Evolutionary conservation across 495 filamentous ascomycete species (phyloP), one percentile per base, ranked within the genome.

Genomic region (Astrothelium subdiscretum): DNA sequence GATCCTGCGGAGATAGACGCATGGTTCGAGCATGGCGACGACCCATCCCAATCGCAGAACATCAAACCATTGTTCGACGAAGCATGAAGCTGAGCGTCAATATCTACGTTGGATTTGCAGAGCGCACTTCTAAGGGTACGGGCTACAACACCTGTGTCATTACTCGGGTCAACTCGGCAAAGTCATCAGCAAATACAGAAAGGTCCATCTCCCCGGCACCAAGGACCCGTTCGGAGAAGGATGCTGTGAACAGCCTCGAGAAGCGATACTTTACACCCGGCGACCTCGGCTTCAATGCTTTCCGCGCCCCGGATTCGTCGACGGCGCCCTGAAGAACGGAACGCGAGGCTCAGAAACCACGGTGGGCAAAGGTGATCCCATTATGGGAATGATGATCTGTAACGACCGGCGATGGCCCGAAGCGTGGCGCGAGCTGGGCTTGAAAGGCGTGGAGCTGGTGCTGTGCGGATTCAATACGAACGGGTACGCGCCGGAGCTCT

Each of bases 341-440:
- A 60, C 54, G 15, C 13, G 26, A n/a, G 58, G 27, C 26, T 57
- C 57, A 35, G 63, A 67, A 22, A 62, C 40, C 11, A 59, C 67
- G 12, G 62, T 58, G n/a, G 76, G 71, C 18, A 70, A 71, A 59
- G 74, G 75, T 10, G 77, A 80, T 66, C 77, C 78, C 1, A 77
- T 81, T 32, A 42, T 79, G 29, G 78, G 78, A 1, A 79, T 81
- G 77, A 69, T 81, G 69, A 78, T 81, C 63, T 80, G 78, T 69
- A 81, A 80, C 60, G 78, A 80, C 64, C 64, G 77, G 5, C 72
- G 77, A 29, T 81, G 78, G 78, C 71, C 75, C 8, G 78, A 81
- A 59, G 71, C 70, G 1, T 81, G 78, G 77, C 67, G 78, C 1
- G 71, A 71, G 10, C 72, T 75, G 61, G 74, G 76, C 0, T 70